A percentile compares a stretch with the other conserved stretches of the same genome.
phyloP scores from a whole-genome alignment of 768 basidiomycete genomes.

The Naganishia friedmannii region DNA sequence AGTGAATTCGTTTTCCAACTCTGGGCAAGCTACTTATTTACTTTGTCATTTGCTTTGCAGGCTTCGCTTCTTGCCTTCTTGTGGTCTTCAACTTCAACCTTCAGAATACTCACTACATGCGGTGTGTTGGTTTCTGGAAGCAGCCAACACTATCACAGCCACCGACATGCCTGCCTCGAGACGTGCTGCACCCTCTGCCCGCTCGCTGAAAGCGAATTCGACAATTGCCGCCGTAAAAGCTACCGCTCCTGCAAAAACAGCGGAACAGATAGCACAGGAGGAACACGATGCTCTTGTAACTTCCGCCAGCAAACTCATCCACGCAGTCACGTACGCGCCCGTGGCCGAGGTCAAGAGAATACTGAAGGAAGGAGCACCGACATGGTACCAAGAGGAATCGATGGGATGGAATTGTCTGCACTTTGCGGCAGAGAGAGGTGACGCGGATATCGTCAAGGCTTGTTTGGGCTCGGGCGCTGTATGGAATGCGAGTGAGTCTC shows the following conservation, averaged over 20 bases:
- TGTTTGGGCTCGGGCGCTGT: conserved; percentile 78
- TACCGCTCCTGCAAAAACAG: conserved; percentile 15
- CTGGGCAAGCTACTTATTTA: too few species aligned
- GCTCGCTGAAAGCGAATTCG: conserved; percentile 16
- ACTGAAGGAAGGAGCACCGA: conserved; percentile 58
- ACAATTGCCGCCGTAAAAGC: conserved; percentile 20
- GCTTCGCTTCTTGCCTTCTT: too few species aligned
- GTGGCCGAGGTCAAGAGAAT: conserved; percentile 39
- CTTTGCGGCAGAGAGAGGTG: conserved; percentile 67
- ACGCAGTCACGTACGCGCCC: conserved; percentile 25
- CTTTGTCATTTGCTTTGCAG: too few species aligned
- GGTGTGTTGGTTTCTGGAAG: too few species aligned
- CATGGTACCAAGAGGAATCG: conserved; percentile 82
- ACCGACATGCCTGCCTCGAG: conserved; percentile 17
- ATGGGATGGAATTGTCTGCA: conserved; percentile 81
- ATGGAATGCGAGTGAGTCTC: conserved; percentile 76
- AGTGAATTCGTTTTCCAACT: too few species aligned
- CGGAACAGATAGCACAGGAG: conserved; percentile 17
- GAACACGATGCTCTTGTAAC: conserved; percentile 13
- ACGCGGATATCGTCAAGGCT: conserved; percentile 62
- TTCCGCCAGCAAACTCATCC: conserved; percentile 9
- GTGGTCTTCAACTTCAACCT: too few species aligned
- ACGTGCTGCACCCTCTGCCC: not conserved
- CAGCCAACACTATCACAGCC: not conserved
- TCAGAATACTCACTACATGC: too few species aligned